A percentile compares a stretch with the other conserved stretches of the same genome.
phyloP scores from a whole-genome alignment of 1,139 yeast species.

The Suhomyces taliae region DNA sequence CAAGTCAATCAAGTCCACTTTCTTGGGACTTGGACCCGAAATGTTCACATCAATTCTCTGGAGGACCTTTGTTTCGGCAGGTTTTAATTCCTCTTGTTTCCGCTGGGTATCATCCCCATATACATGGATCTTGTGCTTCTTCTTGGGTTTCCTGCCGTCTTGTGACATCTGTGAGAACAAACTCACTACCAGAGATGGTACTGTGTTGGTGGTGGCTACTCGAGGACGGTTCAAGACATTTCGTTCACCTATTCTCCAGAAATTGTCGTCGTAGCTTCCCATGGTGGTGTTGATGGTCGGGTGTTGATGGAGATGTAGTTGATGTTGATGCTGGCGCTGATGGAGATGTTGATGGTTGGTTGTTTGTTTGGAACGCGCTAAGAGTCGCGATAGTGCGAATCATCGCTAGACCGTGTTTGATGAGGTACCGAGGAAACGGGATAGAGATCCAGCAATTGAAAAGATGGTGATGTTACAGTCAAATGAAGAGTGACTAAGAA shows the following conservation, averaged over 20 bases:
- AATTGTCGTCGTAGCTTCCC: conserved; percentile 2
- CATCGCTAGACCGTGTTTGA: background rate
- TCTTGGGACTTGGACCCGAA: background rate
- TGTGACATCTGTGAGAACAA: conserved; percentile 3
- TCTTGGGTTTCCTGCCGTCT: conserved; percentile 6
- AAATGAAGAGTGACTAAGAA: too few species aligned
- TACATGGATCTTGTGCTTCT: conserved; percentile 10
- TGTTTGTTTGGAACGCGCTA: background rate
- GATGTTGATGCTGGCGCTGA: background rate
- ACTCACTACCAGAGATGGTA: conserved; percentile 1
- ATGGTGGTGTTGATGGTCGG: background rate
- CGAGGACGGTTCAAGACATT: conserved; percentile 5
- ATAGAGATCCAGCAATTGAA: too few species aligned
- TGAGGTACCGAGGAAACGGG: background rate
- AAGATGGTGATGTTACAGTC: too few species aligned
- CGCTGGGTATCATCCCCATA: conserved; percentile 1
- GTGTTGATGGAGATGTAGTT: background rate
- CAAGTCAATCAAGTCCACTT: conserved; percentile 2
- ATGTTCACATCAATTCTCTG: conserved; percentile 1
- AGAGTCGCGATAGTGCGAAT: background rate
- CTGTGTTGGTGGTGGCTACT: background rate
- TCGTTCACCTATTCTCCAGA: conserved; percentile 2
- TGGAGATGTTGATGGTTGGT: background rate
- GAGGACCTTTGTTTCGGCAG: background rate
- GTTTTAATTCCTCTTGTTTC: background rate